These are phyloP conservation scores for Mycena capillaripes DNA, from an alignment of 768 basidiomycete species.

Conservation along the genomic window DNA sequence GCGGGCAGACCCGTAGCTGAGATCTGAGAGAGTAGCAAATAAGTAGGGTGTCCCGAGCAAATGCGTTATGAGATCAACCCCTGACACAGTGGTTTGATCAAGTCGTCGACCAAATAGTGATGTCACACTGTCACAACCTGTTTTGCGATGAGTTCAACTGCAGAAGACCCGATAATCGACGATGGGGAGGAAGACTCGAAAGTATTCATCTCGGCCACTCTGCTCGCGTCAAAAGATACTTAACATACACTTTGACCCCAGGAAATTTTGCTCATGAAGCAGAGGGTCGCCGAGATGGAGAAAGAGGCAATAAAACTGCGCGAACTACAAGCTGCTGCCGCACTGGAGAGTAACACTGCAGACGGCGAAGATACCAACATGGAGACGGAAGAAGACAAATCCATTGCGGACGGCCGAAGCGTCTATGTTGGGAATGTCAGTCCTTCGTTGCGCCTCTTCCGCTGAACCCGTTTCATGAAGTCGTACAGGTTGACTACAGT, in stretches of 20 bases:
- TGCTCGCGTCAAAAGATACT: constrained; percentile 20
- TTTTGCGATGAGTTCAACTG: constrained; percentile 20
- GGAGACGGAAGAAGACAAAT: constrained; percentile 90
- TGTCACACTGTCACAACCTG: too few relatives aligned
- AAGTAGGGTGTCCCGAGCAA: too few relatives aligned
- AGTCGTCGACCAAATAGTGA: too few relatives aligned
- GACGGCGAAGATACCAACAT: constrained; percentile 65
- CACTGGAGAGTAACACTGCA: constrained; percentile 64
- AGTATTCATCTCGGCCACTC: constrained; percentile 48
- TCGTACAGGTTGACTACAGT: constrained; percentile 90
- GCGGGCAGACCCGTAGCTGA: too few relatives aligned
- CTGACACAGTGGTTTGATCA: too few relatives aligned
- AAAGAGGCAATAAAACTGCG: constrained; percentile 89
- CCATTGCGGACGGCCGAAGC: constrained; percentile 86
- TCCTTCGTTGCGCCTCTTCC: constrained; percentile 37
- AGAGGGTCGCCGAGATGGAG: constrained; percentile 94
- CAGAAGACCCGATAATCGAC: constrained; percentile 58
- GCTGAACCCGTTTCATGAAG: constrained; percentile 20
- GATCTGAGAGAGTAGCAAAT: too few relatives aligned
- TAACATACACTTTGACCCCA: constrained; percentile 48
- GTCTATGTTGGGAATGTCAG: constrained; percentile 97
- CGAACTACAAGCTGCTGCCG: constrained; percentile 87
- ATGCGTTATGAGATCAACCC: too few relatives aligned
- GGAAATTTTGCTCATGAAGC: constrained; percentile 94
- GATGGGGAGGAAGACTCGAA: constrained; percentile 78